Evolutionary conservation across 805 yeast species (phyloP), one percentile per base, ranked within the genome.

Genomic region (Wickerhamomyces alni): DNA sequence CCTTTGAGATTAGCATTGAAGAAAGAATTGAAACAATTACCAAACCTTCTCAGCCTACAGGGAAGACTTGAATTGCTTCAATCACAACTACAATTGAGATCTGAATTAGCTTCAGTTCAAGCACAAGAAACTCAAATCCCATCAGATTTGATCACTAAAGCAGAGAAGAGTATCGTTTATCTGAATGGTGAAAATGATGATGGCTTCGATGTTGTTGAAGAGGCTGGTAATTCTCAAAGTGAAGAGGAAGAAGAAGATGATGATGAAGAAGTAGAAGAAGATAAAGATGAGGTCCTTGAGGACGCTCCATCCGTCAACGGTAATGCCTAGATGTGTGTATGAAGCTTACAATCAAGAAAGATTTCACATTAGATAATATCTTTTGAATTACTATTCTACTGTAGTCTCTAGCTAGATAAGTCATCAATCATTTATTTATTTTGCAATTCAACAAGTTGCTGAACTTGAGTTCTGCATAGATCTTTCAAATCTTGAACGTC

Each of bases 401-500:
- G n/a, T n/a, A n/a, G n/a, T n/a, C n/a, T n/a, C n/a, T n/a, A 21
- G 9, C 9, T 21, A 7, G 6, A 22, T 5, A 8, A 27, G 16
- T 8, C 6, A 2, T 21, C 17, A 15, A 19, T 31, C 8, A 13
- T 8, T 37, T 19, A 39, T 36, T 35, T 40, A 11, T 57, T 67
- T 47, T 81, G 85, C 51, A 83, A 50, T 32, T 74, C 82, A 33
- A 87, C 79, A 75, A 91, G 72, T 48, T 89, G 93, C 58, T 86
- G 94, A 33, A 91, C 89, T 61, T 91, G 99, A 45, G 74, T 74
- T 44, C 77, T 72, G 59, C 87, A 74, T 67, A 93, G 67, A 35
- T 86, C 94, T 61, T 93, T 93, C 61, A 91, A 69, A 61, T 93
- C 99, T 5, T 69, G 72, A 15, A 93, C 91, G 55, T 93, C 99